These are phyloP conservation scores for Thelephora ganbajun DNA, from an alignment of 768 basidiomycete genomes.

Conservation along the genomic window DNA sequence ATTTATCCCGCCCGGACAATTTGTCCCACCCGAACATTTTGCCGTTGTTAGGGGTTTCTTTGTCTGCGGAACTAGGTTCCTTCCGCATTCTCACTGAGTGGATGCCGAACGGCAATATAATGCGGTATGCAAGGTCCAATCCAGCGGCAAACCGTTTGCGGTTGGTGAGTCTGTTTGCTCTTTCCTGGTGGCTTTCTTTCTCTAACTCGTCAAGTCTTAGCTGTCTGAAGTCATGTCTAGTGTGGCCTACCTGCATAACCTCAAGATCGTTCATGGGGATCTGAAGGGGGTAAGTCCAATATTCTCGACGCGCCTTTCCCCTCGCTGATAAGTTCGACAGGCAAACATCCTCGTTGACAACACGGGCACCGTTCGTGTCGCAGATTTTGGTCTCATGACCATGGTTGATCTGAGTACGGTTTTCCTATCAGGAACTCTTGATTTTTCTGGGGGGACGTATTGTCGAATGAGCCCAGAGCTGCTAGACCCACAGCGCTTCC, in stretches of 20 bases:
- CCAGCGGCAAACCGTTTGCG: slow-evolving; percentile 5
- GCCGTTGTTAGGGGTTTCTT: slow-evolving; percentile 7
- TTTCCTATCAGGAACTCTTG: not conserved
- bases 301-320: too few species aligned
- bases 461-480: slow-evolving; percentile 5
- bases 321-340: not conserved
- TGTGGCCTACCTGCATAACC: too few species aligned
- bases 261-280: too few species aligned
- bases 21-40: slow-evolving; percentile 10
- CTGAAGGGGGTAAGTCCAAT: too few species aligned
- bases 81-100: slow-evolving; percentile 8
- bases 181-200: too few species aligned
- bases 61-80: not conserved
- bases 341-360: slow-evolving; percentile 13
- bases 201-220: too few species aligned
- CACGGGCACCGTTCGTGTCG: slow-evolving; percentile 7
- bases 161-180: slow-evolving; percentile 3
- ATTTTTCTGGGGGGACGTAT: slow-evolving; percentile 3
- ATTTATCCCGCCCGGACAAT: too few species aligned
- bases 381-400: slow-evolving; percentile 14
- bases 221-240: too few species aligned
- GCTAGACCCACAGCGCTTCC: not conserved
- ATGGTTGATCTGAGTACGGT: slow-evolving; percentile 6
- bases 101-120: slow-evolving; percentile 6
- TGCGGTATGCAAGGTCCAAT: slow-evolving; percentile 2